Evolutionary conservation across 2,329 filamentous ascomycete species (phyloP).

Genomic region (Raffaelea deltoideospora): DNA sequence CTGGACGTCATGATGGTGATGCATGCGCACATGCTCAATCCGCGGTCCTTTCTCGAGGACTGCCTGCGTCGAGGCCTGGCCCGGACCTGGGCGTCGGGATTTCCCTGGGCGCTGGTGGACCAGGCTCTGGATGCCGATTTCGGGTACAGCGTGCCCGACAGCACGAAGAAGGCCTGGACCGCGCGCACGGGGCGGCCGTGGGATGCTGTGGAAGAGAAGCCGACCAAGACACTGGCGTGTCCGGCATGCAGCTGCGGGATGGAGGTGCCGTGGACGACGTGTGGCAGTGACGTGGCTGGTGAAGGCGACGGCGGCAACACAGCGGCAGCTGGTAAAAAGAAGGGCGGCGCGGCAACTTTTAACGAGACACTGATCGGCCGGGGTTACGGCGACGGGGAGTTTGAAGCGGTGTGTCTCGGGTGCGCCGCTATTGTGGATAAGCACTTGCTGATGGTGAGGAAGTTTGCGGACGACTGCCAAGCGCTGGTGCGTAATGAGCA

Average conservation of each 20-base stretch:
- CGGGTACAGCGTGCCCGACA: slow-evolving; percentile 32
- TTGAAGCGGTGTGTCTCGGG: slow-evolving; percentile 30
- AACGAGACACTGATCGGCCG: slow-evolving; percentile 23
- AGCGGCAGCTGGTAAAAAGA: no score
- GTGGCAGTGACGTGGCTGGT: slow-evolving; percentile 19
- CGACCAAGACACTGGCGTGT: slow-evolving; percentile 35
- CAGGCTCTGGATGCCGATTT: slow-evolving; percentile 43
- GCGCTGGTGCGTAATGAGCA: slow-evolving; percentile 26
- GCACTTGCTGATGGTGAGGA: slow-evolving; percentile 42
- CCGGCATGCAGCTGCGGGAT: slow-evolving; percentile 31
- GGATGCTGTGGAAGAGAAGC: slow-evolving; percentile 40
- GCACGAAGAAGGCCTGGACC: slow-evolving; percentile 31
- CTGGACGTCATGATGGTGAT: slow-evolving; percentile 62
- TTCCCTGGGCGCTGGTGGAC: slow-evolving; percentile 51
- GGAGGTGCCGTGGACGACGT: slow-evolving; percentile 45
- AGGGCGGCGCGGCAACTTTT: no score
- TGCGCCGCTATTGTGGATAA: slow-evolving; percentile 39
- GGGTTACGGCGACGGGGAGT: slow-evolving; percentile 46
- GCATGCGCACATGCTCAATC: slow-evolving; percentile 69
- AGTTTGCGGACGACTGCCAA: slow-evolving; percentile 43
- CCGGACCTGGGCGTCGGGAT: slow-evolving; percentile 42
- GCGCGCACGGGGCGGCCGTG: slow-evolving; percentile 34
- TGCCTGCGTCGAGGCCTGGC: slow-evolving; percentile 42
- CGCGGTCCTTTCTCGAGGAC: slow-evolving; percentile 59
- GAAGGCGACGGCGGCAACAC: slow-evolving; percentile 12